Evolutionary conservation across 805 yeast genomes (phyloP).

Genomic region (Soucietia sequanensis): DNA sequence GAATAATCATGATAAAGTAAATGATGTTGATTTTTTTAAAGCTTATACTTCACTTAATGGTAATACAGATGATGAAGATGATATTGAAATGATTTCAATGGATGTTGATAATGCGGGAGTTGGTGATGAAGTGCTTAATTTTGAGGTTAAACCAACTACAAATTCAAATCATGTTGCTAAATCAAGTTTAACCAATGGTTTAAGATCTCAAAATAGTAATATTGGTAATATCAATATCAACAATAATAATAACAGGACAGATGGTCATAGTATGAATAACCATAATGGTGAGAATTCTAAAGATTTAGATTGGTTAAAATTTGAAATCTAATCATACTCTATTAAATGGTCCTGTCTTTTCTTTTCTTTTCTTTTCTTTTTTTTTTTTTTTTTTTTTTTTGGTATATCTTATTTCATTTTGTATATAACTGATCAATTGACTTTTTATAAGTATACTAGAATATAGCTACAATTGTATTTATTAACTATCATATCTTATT

Average conservation of each 20-base stretch:
- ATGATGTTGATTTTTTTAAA: conserved; percentile 9
- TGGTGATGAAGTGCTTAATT: background rate
- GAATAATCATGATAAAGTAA: conserved; percentile 1
- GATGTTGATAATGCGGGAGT: conserved; percentile 4
- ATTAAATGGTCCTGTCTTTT: too few species aligned
- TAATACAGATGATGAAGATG: conserved; percentile 3
- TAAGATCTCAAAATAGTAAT: conserved; percentile 8
- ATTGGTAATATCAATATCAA: conserved; percentile 5
- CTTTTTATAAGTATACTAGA: too few species aligned
- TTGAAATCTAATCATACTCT: too few species aligned
- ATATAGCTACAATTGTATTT: too few species aligned
- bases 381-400: too few species aligned
- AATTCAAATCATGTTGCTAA: background rate
- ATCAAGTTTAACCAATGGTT: conserved; percentile 12
- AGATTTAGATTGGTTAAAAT: conserved; percentile 34
- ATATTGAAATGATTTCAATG: conserved; percentile 3
- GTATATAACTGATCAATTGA: too few species aligned
- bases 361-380: too few species aligned
- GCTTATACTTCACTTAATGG: conserved; percentile 3
- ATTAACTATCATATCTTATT: too few species aligned
- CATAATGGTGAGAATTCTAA: conserved; percentile 12
- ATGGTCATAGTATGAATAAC: background rate
- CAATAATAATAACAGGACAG: too few species aligned
- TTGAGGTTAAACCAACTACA: conserved; percentile 4
- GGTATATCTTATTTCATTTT: too few species aligned